phyloP scores from a whole-genome alignment of 495 filamentous ascomycete genomes.

The Opeltia flavorubescens region DNA sequence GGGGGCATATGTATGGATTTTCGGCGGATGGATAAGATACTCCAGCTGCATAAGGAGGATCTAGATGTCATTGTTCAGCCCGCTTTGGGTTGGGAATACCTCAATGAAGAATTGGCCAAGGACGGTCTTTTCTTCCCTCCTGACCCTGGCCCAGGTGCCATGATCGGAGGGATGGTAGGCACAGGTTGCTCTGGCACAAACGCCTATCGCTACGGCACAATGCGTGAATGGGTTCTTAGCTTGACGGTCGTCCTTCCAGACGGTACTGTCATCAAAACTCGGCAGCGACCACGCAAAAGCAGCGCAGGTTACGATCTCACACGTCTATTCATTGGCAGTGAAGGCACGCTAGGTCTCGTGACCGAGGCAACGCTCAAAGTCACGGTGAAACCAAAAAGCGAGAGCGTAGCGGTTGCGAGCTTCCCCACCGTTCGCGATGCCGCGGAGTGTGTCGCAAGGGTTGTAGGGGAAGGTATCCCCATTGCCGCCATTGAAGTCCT shows the following conservation, averaged over 20 bases:
- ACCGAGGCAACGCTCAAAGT: conserved; percentile 67
- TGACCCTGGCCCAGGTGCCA: conserved; percentile 58
- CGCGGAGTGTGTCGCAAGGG: conserved; percentile 50
- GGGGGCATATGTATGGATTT: conserved; percentile 73
- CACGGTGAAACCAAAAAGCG: conserved; percentile 56
- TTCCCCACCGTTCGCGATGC: conserved; percentile 64
- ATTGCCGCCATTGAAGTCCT: conserved; percentile 73
- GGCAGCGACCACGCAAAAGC: conserved; percentile 60
- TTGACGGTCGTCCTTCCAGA: conserved; percentile 68
- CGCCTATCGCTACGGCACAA: conserved; percentile 68
- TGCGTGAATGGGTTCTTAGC: conserved; percentile 80
- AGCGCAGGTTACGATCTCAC: conserved; percentile 73
- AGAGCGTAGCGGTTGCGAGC: conserved; percentile 59
- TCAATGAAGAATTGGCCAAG: conserved; percentile 58
- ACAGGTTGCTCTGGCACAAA: conserved; percentile 73
- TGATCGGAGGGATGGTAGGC: conserved; percentile 64
- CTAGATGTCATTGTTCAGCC: conserved; percentile 74
- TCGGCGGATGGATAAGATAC: conserved; percentile 56
- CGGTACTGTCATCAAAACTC: conserved; percentile 65
- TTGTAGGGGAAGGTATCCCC: conserved; percentile 59
- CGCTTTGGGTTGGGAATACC: conserved; percentile 61
- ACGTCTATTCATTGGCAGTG: conserved; percentile 59
- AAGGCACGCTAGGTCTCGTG: conserved; percentile 65
- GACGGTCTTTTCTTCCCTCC: conserved; percentile 70
- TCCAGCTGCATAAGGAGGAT: conserved; percentile 57